Conservation (phyloP, 2,329 filamentous ascomycete species). For the Cercospora sojina region DNA sequence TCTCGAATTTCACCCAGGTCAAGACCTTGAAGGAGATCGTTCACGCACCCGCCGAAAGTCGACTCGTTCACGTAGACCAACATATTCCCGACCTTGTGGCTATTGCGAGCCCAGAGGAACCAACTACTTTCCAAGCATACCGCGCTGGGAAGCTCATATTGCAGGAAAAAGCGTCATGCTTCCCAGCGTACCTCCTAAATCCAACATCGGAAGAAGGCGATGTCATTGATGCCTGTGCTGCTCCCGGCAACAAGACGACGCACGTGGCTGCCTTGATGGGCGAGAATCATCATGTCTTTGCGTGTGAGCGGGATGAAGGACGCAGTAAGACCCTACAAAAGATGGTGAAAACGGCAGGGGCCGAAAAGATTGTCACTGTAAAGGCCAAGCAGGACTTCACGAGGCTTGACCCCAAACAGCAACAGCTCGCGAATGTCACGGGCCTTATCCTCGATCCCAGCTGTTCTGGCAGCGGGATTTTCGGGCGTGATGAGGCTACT, state of each 20-base stretch:
- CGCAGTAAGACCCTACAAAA: slow-evolving; percentile 75
- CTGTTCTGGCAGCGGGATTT: slow-evolving; percentile 92
- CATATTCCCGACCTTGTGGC: slow-evolving; percentile 83
- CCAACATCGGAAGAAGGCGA: slow-evolving; percentile 59
- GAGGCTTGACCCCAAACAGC: slow-evolving; percentile 64
- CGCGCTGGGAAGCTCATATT: slow-evolving; percentile 75
- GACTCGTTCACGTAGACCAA: slow-evolving; percentile 68
- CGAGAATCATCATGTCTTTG: slow-evolving; percentile 56
- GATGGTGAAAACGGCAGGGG: slow-evolving; percentile 80
- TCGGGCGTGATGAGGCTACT: slow-evolving; percentile 76
- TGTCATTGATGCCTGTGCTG: slow-evolving; percentile 88
- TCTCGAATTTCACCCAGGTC: slow-evolving; percentile 62
- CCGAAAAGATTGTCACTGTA: slow-evolving; percentile 64
- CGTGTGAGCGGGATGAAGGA: slow-evolving; percentile 72
- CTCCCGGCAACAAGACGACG: slow-evolving; percentile 96
- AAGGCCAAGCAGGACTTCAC: slow-evolving; percentile 79
- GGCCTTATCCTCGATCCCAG: slow-evolving; percentile 87
- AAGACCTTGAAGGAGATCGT: slow-evolving; percentile 56
- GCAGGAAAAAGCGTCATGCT: slow-evolving; percentile 96
- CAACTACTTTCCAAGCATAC: slow-evolving; percentile 74
- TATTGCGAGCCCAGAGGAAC: slow-evolving; percentile 65
- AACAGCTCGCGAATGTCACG: slow-evolving; percentile 67
- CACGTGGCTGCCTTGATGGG: slow-evolving; percentile 39
- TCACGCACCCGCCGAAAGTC: slow-evolving; percentile 39
- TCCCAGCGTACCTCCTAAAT: slow-evolving; percentile 85